A percentile compares a stretch with the other conserved stretches of the same genome.
Evolutionary conservation across 2,329 filamentous ascomycete species (phyloP).

Genomic region (Intubia oerlemansii): DNA sequence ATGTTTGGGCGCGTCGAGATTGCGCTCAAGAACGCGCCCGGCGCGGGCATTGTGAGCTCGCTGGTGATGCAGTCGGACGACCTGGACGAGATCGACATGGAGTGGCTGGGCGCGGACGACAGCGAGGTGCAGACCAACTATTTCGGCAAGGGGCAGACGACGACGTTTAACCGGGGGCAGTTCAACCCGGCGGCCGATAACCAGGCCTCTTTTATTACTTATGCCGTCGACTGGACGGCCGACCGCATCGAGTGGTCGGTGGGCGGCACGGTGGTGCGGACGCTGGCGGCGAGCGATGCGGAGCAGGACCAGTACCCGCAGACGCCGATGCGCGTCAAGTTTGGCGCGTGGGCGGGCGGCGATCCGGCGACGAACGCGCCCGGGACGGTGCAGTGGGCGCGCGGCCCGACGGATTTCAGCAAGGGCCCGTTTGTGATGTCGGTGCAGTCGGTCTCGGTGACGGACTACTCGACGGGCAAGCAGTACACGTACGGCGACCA

Average conservation of each 20-base stretch:
- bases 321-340: conserved; percentile 84
- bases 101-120: conserved; percentile 70
- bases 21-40: conserved; percentile 67
- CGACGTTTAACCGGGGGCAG: conserved; percentile 68
- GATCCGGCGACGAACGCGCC: conserved; percentile 49
- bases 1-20: conserved; percentile 93
- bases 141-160: conserved; percentile 80
- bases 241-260: conserved; percentile 75
- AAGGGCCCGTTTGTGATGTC: conserved; percentile 72
- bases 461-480: conserved; percentile 83
- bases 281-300: conserved; percentile 48
- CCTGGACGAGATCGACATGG: conserved; percentile 92
- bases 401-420: conserved; percentile 66
- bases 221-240: conserved; percentile 79
- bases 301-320: conserved; percentile 65
- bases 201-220: conserved; percentile 62
- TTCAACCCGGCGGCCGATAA: conserved; percentile 52
- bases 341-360: conserved; percentile 83
- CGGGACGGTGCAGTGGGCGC: conserved; percentile 80
- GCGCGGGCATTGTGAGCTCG: conserved; percentile 81
- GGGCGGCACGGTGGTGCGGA: conserved; percentile 55
- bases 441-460: conserved; percentile 53
- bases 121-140: conserved; percentile 87
- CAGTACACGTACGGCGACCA: conserved; percentile 66
- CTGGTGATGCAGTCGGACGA: conserved; percentile 78